A percentile compares a stretch with the other conserved stretches of the same genome.
Conservation (phyloP, 345 rosid genomes). For the Rhodamnia rubescens region DNA sequence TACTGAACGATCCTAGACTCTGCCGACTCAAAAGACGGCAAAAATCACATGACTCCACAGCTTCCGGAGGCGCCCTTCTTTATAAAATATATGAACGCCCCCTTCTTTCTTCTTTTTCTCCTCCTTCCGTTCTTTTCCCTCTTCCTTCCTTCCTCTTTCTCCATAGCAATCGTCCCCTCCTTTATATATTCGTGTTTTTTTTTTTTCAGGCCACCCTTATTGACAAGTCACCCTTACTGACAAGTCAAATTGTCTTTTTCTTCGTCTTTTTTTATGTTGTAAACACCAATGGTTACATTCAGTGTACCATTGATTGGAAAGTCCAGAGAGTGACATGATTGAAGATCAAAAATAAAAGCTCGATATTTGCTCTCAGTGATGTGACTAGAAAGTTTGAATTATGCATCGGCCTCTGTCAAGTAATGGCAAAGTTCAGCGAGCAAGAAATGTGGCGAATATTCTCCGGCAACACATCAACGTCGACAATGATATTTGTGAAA, state of each 20-base stretch:
- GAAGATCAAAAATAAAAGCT: background rate
- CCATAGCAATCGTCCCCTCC: background rate
- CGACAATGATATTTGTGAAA: background rate
- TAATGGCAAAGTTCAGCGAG: background rate
- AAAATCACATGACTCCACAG: no score
- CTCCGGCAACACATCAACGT: background rate
- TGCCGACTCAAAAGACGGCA: no score
- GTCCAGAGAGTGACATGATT: background rate
- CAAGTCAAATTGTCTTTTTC: background rate
- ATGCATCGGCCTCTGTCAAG: background rate
- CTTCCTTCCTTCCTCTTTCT: background rate
- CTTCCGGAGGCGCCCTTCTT: no score
- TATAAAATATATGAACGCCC: no score
- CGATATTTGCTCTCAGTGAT: background rate
- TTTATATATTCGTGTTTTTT: background rate
- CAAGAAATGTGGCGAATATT: no score
- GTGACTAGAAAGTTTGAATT: no score
- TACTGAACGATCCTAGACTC: no score
- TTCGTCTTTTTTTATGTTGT: background rate
- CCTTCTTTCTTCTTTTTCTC: background rate
- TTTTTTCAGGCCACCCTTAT: background rate
- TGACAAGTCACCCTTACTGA: background rate
- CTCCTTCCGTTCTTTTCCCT: no score
- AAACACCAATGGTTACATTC: background rate
- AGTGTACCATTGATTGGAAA: background rate